Evolutionary conservation across 2,329 filamentous ascomycete species (phyloP), one percentile per base, ranked within the genome.

Genomic region (Penicillium sp.): DNA sequence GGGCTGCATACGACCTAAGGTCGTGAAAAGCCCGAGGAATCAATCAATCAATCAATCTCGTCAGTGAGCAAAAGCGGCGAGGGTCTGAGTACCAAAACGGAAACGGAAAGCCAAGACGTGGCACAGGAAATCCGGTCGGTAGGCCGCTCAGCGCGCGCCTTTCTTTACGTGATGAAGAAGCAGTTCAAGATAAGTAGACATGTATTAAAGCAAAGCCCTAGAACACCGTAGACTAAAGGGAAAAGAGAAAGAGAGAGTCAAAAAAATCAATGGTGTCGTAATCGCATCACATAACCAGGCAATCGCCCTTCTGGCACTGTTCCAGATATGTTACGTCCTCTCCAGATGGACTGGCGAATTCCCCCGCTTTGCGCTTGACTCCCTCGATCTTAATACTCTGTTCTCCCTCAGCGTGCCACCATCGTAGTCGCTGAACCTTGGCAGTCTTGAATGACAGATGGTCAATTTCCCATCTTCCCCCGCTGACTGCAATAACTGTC

Each of bases 371-470:
- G 69, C 89, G 85, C 69, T 90, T 87, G 22, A 91, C 79, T 0
- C 95, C 95, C 22, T 85, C 88, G 8, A 97, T 83, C 63, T 85
- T 90, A 57, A 99, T 82, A 52, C 81, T 87, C 78, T 98, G 94
- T 67, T 93, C 87, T 2, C 94, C 95, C 58, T 89, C 89, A 0
- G 86, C 87, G 78, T 99, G 93, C 93, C 94, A 97, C 95, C 95
- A 99, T 68, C 86, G 87, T 65, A 99, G 79, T 65, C 85, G 85
- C 79, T 97, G 94, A 62, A 92, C 81, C 67, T 87, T 80, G 5
- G 86, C 87, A 0, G 86, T 87, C 63, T 90, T 86, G 8, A 87
- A 84, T 58, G 93, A 89, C 62, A 93, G 88, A 5, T 82, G 84
- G 67, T 87, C 87, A 62, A 98, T 92, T 68, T 89, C 88, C 93